A percentile compares a stretch with the other conserved stretches of the same genome.
Conservation (phyloP, 192 early-diverging fungal genomes). For the Linnemannia hyalina region DNA sequence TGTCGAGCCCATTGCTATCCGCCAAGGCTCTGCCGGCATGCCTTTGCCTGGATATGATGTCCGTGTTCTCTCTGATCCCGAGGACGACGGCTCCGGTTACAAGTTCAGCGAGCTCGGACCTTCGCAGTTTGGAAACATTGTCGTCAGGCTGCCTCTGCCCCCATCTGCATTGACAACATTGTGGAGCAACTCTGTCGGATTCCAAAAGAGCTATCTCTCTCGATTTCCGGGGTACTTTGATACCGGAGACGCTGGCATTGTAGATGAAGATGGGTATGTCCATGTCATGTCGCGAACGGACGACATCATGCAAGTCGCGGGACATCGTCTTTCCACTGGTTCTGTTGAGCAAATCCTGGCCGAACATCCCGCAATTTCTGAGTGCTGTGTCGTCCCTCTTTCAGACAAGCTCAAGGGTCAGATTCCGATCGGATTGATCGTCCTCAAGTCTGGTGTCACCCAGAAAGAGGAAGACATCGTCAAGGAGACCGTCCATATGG, state of each 20-base stretch:
- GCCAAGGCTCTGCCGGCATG: conserved; percentile 83
- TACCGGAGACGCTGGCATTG: conserved; percentile 88
- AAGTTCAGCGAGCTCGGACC: conserved; percentile 56
- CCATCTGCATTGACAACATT: conserved; percentile 83
- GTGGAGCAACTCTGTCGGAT: conserved; percentile 84
- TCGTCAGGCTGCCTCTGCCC: conserved; percentile 82
- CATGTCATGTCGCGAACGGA: conserved; percentile 79
- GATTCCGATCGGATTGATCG: conserved; percentile 74
- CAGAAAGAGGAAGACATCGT: conserved; percentile 19
- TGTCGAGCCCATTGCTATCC: conserved; percentile 54
- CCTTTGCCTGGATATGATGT: conserved; percentile 85
- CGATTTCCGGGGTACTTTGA: conserved; percentile 72
- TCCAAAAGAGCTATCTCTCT: conserved; percentile 77
- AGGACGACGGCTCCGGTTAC: conserved; percentile 44
- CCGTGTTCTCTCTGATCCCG: conserved; percentile 67
- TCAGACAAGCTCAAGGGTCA: conserved; percentile 78
- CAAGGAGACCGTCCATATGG: conserved; percentile 71
- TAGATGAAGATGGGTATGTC: conserved; percentile 82
- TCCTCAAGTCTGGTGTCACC: conserved; percentile 55
- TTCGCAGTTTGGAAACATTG: conserved; percentile 81
- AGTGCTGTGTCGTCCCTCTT: conserved; percentile 78
- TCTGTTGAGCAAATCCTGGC: conserved; percentile 83
- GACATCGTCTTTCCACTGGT: conserved; percentile 86
- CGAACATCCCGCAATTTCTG: conserved; percentile 71
- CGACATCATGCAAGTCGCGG: conserved; percentile 90